Evolutionary conservation across 164 flowering plant species (phyloP).

Genomic region (Litsea cubeba): DNA sequence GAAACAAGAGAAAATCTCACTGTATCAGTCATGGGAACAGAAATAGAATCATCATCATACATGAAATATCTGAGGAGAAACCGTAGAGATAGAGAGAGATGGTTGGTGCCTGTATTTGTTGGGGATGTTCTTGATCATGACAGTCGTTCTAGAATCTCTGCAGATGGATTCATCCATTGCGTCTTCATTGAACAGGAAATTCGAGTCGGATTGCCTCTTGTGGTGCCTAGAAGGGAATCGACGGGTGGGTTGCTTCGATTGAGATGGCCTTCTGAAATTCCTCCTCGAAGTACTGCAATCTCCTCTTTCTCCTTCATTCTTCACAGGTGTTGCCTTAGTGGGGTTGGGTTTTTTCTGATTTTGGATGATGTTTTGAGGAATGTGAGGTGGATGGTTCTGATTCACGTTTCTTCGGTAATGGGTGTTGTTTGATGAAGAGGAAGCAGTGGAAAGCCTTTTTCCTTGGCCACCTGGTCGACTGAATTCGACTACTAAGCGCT

Average conservation of each 20-base stretch:
- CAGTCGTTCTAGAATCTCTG: slow-evolving; percentile 75
- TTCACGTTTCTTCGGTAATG: too few relatives aligned
- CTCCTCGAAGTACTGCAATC: not conserved
- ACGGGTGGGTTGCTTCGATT: slow-evolving; percentile 7
- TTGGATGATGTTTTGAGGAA: not conserved
- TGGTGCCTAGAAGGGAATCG: slow-evolving; percentile 21
- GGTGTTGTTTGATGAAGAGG: not conserved
- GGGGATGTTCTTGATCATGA: slow-evolving; percentile 98
- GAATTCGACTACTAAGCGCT: slow-evolving; percentile 51
- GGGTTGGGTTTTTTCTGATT: slow-evolving; percentile 11
- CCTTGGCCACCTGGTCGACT: slow-evolving; percentile 73
- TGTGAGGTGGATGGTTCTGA: slow-evolving; percentile 5
- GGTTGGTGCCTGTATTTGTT: slow-evolving; percentile 77
- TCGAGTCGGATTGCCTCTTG: slow-evolving; percentile 34
- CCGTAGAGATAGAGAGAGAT: not conserved
- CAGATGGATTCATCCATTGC: slow-evolving; percentile 29
- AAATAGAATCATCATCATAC: too few relatives aligned
- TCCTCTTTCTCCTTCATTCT: not conserved
- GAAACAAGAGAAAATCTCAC: too few relatives aligned
- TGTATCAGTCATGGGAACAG: too few relatives aligned
- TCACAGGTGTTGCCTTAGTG: not conserved
- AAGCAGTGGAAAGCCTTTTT: slow-evolving; percentile 22
- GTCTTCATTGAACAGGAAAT: slow-evolving; percentile 34
- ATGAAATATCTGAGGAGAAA: not conserved
- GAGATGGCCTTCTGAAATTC: not conserved